Base-by-base conservation (phyloP, 495 filamentous ascomycete species). In the Symbiotaphrina buchneri region DNA sequence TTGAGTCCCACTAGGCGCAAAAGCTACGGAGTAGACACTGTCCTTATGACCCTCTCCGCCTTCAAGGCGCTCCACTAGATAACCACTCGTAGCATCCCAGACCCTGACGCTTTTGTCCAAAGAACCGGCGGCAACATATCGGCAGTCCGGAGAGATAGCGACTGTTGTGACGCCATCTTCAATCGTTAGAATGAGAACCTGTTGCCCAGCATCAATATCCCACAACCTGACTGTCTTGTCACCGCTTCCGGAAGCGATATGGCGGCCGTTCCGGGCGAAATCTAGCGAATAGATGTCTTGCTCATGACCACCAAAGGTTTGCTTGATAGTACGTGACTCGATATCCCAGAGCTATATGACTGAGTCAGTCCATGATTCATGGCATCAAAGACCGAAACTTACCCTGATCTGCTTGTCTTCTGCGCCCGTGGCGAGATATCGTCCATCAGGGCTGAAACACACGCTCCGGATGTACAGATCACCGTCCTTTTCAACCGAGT, bases 231-330 rank as follows among this genome's bases (percentile, higher is more conserved):
- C 81, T 10, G 81, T 85, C 37, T 80, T 64, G 45, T 91, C 81
- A 31, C 81, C 80, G 51, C 74, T 81, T 17, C 81, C 81, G 19
- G 81, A 91, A 8, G 81, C 81, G 41, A 91, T 90, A 36, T 76
- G 78, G 26, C 75, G 74, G 6, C 81, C 81, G 39, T 87, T 82
- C 17, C 78, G 65, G 15, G 81, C 74, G 41, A 87, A 91, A 41
- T 91, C 81, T 6, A 91, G 59, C n/a, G 78, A 85, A 48, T 91
- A 90, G 38, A 91, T 91, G 36, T 90, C 81, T 47, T 91, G 81
- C 49, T 91, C 81, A 47, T 91, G 81, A 14, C 81, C 81, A 19
- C 61, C 52, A 52, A 91, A 87, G 3, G 75, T 80, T 38, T 80
- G 71, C 35, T 74, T 73, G 46, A 91, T 91, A 5, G 62, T 68